Percentiles rank a stretch among this genome's conserved stretches.
Conservation (phyloP, 306 rosid genomes). For the Psophocarpus tetragonolobus region DNA sequence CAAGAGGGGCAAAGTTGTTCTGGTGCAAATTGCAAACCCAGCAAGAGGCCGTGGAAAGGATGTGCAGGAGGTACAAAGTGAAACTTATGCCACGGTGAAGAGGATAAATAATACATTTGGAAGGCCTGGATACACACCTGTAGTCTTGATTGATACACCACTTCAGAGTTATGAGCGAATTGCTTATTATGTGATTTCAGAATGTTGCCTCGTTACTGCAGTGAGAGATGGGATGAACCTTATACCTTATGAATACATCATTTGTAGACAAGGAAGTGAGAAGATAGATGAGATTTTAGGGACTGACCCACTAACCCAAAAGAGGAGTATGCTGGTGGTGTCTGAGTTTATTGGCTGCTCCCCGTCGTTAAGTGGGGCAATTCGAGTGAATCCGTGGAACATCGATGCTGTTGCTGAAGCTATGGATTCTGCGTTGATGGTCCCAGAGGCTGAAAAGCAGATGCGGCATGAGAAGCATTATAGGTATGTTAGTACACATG, state of each 20-base stretch:
- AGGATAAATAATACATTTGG: slow-evolving; percentile 66
- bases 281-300: slow-evolving; percentile 72
- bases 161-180: slow-evolving; percentile 77
- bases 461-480: slow-evolving; percentile 87
- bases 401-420: slow-evolving; percentile 90
- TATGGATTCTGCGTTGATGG: slow-evolving; percentile 73
- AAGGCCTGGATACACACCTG: slow-evolving; percentile 75
- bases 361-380: slow-evolving; percentile 88
- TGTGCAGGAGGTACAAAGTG: slow-evolving; percentile 73
- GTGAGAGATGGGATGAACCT: slow-evolving; percentile 97
- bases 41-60: slow-evolving; percentile 91
- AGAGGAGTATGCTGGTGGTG: slow-evolving; percentile 80
- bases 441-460: slow-evolving; percentile 73
- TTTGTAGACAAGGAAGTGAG: slow-evolving; percentile 82
- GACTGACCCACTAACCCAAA: slow-evolving; percentile 40
- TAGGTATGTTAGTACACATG: slow-evolving; percentile 85
- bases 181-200: slow-evolving; percentile 79
- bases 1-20: slow-evolving; percentile 75
- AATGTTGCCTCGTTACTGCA: slow-evolving; percentile 90
- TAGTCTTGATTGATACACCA: slow-evolving; percentile 69
- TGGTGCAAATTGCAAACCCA: slow-evolving; percentile 87
- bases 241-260: slow-evolving; percentile 81
- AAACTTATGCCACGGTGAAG: slow-evolving; percentile 64
- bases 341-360: slow-evolving; percentile 95
- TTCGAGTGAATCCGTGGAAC: slow-evolving; percentile 92